These are phyloP conservation scores for Alectoria sarmentosa DNA, from an alignment of 495 filamentous ascomycete genomes.

Conservation along the genomic window DNA sequence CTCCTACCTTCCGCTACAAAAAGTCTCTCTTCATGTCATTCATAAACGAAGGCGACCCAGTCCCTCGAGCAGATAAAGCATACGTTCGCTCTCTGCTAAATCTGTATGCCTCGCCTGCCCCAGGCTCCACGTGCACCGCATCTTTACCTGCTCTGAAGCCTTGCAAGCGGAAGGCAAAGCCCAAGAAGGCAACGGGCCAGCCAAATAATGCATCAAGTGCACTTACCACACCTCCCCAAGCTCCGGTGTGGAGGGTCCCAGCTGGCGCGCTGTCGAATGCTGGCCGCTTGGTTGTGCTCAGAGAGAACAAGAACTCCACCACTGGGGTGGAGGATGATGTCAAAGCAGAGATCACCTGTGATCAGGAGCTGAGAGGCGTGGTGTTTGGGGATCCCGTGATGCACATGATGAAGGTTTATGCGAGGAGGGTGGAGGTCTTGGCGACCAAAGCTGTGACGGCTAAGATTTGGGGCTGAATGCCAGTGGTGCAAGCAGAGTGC, in stretches of 20 bases:
- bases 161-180: conserved; percentile 18
- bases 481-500: not conserved
- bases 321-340: conserved; percentile 41
- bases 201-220: conserved; percentile 3
- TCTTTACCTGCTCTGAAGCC: conserved; percentile 13
- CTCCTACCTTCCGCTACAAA: conserved; percentile 36
- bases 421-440: conserved; percentile 56
- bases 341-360: conserved; percentile 55
- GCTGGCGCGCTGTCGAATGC: conserved; percentile 55
- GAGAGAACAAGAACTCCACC: conserved; percentile 27
- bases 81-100: conserved; percentile 65
- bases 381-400: conserved; percentile 75
- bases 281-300: conserved; percentile 58
- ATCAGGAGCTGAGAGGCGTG: conserved; percentile 55
- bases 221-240: conserved; percentile 15
- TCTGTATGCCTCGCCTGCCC: conserved; percentile 58
- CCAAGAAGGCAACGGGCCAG: conserved; percentile 2
- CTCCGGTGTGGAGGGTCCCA: conserved; percentile 56
- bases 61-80: conserved; percentile 64
- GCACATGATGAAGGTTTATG: conserved; percentile 73
- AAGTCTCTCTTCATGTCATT: conserved; percentile 70
- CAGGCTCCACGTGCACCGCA: conserved; percentile 27
- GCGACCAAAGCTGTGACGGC: conserved; percentile 60
- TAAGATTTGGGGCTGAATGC: conserved; percentile 18
- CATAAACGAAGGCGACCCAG: conserved; percentile 79